Base-by-base conservation (phyloP, 768 basidiomycete species). In the Termitomyces sp. region DNA sequence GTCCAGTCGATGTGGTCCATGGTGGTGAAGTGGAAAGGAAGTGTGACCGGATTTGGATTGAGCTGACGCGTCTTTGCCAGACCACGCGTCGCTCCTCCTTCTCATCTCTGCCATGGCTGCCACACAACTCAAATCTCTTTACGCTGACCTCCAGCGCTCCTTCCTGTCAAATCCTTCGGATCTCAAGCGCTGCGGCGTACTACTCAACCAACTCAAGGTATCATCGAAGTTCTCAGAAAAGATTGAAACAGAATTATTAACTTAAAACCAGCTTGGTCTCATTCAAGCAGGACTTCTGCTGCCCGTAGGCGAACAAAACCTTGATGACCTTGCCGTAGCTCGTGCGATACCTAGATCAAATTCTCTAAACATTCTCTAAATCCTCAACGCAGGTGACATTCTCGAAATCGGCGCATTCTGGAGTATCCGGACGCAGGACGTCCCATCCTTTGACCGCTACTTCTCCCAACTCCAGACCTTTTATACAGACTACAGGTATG, bases 341-440 rank as follows among this genome's bases (percentile, higher is more conserved):
- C 90, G 92, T 93, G 16, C 37, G 33, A 22, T 22, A 20, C 36
- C 39, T 51, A 1, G 36, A 43, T 20, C 6, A 13, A 6, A 18
- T 40, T 27, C 3, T 18, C 12, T 12, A 14, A 39, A 1, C 16
- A 32, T 26, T 10, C 3, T 44, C 50, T 57, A 5, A 58, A 33
- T 32, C 26, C 18, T 53, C 20, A 30, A 27, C 34, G 42, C 34
- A 95, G 94, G 96, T 60, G 93, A 95, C 61, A 91, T 97, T 58
- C 87, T 99, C 58, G 96, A 98, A 78, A 88, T 98, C 65, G 96
- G 95, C 53, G 93, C 95, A 18, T 88, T 95, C 77, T 91, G 91
- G 80, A 94, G 95, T 61, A 90, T 98, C 71, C 84, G 93, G 39
- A 82, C 87, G 62, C 85, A 84, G 68, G 93, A 96, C 70, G 84